phyloP scores from a whole-genome alignment of 148 eudicot genomes.

The Camellia sinensis region DNA sequence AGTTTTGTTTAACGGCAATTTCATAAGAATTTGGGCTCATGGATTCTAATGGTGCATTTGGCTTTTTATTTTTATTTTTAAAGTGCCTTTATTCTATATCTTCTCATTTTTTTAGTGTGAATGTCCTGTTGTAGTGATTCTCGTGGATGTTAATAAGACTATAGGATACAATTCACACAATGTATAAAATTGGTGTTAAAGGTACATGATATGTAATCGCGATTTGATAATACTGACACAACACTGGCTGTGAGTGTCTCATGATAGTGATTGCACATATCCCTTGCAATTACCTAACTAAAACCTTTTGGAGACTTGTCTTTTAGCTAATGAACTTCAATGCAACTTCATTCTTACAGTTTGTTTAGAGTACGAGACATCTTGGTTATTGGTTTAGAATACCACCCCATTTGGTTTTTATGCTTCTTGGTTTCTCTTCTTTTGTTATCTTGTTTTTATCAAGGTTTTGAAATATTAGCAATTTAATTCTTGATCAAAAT shows the following conservation, averaged over 20 bases:
- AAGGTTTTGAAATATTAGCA: not conserved
- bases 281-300: not conserved
- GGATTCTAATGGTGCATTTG: no score
- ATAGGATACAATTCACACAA: no score
- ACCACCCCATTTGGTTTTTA: not conserved
- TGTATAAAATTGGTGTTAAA: no score
- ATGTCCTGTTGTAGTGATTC: no score
- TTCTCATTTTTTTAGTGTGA: no score
- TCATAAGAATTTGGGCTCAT: no score
- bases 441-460: not conserved
- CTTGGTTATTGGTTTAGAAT: not conserved
- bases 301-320: not conserved
- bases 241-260: not conserved
- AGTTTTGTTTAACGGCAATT: no score
- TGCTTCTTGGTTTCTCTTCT: not conserved
- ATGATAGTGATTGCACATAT: not conserved
- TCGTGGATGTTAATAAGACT: no score
- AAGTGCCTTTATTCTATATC: no score
- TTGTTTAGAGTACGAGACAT: not conserved
- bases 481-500: not conserved
- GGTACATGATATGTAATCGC: no score
- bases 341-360: not conserved
- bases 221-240: no score
- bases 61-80: no score
- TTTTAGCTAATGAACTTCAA: not conserved